Evolutionary conservation across 192 early-diverging fungal species (phyloP).

Genomic region (Lunasporangiospora selenospora): DNA sequence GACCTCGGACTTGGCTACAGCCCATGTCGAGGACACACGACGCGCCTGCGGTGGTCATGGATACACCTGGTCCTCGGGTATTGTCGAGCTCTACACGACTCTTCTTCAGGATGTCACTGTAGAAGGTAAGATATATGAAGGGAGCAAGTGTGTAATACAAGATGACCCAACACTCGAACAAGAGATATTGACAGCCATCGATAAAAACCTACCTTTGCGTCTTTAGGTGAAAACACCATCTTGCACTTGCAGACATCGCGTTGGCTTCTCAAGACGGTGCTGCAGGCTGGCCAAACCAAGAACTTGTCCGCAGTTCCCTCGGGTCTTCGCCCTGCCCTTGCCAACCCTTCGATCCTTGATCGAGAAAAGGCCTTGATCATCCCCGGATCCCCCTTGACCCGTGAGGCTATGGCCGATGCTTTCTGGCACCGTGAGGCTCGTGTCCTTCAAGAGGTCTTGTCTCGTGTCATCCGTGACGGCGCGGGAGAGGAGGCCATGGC

Average conservation of each 20-base stretch:
- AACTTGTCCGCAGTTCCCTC: conserved; percentile 69
- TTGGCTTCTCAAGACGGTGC: conserved; percentile 72
- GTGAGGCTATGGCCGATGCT: conserved; percentile 41
- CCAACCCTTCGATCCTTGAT: conserved; percentile 3
- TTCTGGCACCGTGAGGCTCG: conserved; percentile 59
- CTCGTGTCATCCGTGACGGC: conserved; percentile 44
- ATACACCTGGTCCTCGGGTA: conserved; percentile 21
- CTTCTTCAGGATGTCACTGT: conserved; percentile 33
- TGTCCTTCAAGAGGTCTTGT: conserved; percentile 50
- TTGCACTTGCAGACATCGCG: conserved; percentile 81
- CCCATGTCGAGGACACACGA: conserved; percentile 30
- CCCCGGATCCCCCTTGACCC: conserved; percentile 35
- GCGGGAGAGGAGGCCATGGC: conserved; percentile 56
- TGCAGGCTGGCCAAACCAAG: conserved; percentile 68
- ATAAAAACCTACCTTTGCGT: neutral
- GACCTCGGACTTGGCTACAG: conserved; percentile 58
- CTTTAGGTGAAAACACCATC: conserved; percentile 79
- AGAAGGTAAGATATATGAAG: conserved; percentile 6
- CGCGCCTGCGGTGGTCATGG: conserved; percentile 46
- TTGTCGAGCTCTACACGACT: conserved; percentile 37
- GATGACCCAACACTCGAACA: neutral
- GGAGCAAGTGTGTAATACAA: neutral
- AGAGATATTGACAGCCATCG: too few species aligned
- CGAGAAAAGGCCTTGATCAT: conserved; percentile 28
- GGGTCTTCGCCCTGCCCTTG: conserved; percentile 60